Conservation (phyloP, 1,284 basidiomycete genomes). For the Sutorius eximius region DNA sequence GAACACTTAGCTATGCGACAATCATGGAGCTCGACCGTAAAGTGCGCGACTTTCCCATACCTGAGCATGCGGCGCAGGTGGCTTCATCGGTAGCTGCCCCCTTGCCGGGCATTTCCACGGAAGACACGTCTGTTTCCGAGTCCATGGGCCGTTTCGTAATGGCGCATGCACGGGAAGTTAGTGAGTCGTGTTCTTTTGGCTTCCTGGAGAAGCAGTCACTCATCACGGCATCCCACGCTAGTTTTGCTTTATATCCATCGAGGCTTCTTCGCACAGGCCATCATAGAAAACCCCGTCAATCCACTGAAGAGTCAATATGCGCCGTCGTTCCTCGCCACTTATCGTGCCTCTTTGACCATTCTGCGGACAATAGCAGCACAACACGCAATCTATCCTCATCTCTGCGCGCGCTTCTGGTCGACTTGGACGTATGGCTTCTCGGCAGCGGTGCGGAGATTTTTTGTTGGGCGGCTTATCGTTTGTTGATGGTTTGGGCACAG, state of each 20-base stretch:
- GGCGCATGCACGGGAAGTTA: constrained; percentile 54
- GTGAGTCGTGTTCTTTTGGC: constrained; percentile 38
- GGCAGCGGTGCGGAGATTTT: constrained; percentile 48
- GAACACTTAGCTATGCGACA: constrained; percentile 61
- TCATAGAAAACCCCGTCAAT: constrained; percentile 59
- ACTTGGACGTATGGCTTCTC: constrained; percentile 70
- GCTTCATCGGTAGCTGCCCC: constrained; percentile 20
- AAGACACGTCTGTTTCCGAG: constrained; percentile 30
- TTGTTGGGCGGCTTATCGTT: neutral
- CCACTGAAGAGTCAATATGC: constrained; percentile 60
- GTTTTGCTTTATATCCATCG: constrained; percentile 70
- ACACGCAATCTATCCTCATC: constrained; percentile 50
- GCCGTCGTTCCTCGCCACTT: constrained; percentile 65
- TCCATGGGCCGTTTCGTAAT: constrained; percentile 52
- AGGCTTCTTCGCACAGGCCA: constrained; percentile 68
- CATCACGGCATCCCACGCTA: constrained; percentile 27
- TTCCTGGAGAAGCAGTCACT: constrained; percentile 2
- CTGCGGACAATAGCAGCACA: constrained; percentile 57
- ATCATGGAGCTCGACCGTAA: constrained; percentile 74
- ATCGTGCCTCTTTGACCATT: constrained; percentile 55
- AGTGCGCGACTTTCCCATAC: constrained; percentile 63
- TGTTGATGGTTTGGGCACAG: constrained; percentile 35
- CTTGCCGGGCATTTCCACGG: constrained; percentile 15
- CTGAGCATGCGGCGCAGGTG: constrained; percentile 43
- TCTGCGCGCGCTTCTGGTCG: constrained; percentile 55